These are phyloP conservation scores for Flueggea neowawraea DNA, from an alignment of 441 rosid genomes.

Conservation along the genomic window DNA sequence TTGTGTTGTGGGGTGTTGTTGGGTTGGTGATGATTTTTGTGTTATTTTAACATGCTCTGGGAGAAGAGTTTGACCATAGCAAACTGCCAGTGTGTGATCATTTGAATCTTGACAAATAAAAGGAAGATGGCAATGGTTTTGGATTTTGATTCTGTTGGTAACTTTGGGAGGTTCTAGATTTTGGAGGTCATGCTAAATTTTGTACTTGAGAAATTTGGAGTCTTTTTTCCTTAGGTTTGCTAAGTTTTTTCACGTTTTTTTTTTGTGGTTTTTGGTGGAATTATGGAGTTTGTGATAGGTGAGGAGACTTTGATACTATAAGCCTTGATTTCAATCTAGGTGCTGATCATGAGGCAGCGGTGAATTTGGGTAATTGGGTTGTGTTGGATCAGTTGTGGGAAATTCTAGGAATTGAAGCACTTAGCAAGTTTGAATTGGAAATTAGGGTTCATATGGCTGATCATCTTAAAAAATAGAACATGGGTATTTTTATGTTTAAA, in stretches of 20 bases:
- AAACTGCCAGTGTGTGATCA: neutral
- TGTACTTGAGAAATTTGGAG: no score
- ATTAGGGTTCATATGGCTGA: no score
- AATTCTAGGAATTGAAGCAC: constrained; percentile 41
- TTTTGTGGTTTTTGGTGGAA: constrained; percentile 12
- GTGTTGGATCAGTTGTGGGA: constrained; percentile 54
- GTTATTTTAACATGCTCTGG: neutral
- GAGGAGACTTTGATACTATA: constrained; percentile 81
- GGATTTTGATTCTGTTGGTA: no score
- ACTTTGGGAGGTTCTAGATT: no score
- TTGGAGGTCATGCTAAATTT: no score
- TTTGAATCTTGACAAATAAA: no score
- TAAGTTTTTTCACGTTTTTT: constrained; percentile 6
- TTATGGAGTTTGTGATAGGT: constrained; percentile 40
- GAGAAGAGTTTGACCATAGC: constrained; percentile 5
- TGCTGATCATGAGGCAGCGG: constrained; percentile 63
- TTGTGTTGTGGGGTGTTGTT: constrained; percentile 10
- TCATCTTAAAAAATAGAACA: no score
- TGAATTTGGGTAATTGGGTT: constrained; percentile 64
- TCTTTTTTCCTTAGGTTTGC: constrained; percentile 11
- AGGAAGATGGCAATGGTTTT: no score
- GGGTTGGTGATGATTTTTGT: constrained; percentile 4
- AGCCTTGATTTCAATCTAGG: constrained; percentile 95
- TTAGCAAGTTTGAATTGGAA: no score
- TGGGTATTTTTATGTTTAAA: no score